phyloP scores from a whole-genome alignment of 352 stramenopile species.

The Globisporangium paddicum region DNA sequence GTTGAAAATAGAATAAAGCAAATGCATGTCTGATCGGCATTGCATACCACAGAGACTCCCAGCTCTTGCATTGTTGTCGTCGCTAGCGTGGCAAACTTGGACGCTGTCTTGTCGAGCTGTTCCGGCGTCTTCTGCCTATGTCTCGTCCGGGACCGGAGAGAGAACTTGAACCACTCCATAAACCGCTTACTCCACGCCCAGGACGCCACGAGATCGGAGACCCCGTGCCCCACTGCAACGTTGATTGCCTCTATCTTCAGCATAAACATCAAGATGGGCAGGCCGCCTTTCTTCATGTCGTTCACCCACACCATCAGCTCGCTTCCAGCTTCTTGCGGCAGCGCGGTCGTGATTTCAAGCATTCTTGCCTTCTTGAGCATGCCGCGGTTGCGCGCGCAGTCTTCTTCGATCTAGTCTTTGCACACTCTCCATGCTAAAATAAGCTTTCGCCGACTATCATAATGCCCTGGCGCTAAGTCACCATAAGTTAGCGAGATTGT shows the following conservation, averaged over 20 bases:
- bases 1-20: too few relatives aligned
- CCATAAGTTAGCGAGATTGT: not conserved
- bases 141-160: not conserved
- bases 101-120: too few relatives aligned
- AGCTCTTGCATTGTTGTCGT: too few relatives aligned
- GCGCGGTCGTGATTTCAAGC: not conserved
- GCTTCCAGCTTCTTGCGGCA: not conserved
- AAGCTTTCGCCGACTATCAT: not conserved
- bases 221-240: not conserved
- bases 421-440: not conserved
- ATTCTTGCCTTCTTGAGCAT: not conserved
- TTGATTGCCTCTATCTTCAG: not conserved
- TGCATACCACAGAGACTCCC: too few relatives aligned
- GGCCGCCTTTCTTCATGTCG: not conserved
- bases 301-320: not conserved
- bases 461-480: not conserved
- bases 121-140: not conserved
- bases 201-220: not conserved
- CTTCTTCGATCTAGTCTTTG: not conserved
- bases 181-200: not conserved
- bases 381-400: not conserved
- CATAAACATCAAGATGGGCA: not conserved
- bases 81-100: too few relatives aligned
- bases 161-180: not conserved
- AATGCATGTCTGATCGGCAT: too few relatives aligned